A percentile compares a stretch with the other conserved stretches of the same genome.
phyloP scores from a whole-genome alignment of 495 filamentous ascomycete genomes.

The Geoglossum glabrum region DNA sequence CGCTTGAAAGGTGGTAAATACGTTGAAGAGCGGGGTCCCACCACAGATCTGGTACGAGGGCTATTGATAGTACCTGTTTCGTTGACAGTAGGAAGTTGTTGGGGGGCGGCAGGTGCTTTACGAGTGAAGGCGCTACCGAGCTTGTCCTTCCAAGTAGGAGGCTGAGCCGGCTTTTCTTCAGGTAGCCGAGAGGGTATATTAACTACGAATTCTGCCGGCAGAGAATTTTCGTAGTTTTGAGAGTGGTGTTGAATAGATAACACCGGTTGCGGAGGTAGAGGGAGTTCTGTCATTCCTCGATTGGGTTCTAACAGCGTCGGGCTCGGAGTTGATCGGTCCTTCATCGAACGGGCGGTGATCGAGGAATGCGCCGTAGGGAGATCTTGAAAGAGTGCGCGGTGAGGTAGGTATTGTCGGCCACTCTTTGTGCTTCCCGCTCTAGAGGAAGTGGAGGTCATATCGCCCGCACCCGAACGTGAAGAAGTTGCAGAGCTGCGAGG shows the following conservation, averaged over 20 bases:
- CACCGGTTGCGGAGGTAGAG: neutral
- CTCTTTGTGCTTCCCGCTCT: neutral
- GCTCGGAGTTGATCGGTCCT: neutral
- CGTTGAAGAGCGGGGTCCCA: neutral
- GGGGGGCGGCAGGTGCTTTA: neutral
- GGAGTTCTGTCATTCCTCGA: neutral
- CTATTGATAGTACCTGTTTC: neutral
- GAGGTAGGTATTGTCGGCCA: neutral
- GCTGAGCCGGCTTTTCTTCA: neutral
- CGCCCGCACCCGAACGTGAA: conserved; percentile 13
- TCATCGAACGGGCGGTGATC: conserved; percentile 1
- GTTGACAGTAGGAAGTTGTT: neutral
- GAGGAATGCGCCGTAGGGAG: neutral
- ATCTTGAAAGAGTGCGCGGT: conserved; percentile 3
- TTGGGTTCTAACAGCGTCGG: neutral
- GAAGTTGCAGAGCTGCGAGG: conserved; percentile 24
- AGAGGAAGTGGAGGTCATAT: conserved; percentile 13
- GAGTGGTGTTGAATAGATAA: neutral
- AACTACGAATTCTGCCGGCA: neutral
- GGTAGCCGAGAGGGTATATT: neutral
- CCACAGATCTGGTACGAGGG: neutral
- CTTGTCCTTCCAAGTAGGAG: neutral
- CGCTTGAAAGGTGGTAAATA: neutral
- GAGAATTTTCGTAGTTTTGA: neutral
- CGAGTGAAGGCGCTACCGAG: neutral